Percentiles rank a stretch among this genome's conserved stretches.
Evolutionary conservation across 345 rosid genomes (phyloP).

Genomic region (Sonneratia alba): DNA sequence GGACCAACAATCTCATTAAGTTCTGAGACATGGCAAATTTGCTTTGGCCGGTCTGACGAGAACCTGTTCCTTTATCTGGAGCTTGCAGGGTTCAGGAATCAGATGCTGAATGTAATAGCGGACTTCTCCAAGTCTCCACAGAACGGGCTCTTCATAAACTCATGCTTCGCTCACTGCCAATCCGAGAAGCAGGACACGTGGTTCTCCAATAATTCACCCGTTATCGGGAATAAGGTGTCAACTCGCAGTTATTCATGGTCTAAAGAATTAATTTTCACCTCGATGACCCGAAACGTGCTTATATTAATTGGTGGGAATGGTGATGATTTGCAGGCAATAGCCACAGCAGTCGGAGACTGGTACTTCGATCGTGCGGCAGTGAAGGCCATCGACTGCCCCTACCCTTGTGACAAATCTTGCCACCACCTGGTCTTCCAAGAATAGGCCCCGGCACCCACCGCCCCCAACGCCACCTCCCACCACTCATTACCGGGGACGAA

Average conservation of each 20-base stretch:
- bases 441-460: not conserved
- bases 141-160: conserved; percentile 80
- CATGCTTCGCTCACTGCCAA: conserved; percentile 96
- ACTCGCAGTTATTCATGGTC: not conserved
- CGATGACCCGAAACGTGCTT: conserved; percentile 72
- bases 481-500: not conserved
- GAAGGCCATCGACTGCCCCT: conserved; percentile 68
- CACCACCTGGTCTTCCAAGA: conserved; percentile 68
- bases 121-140: conserved; percentile 59
- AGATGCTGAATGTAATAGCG: conserved; percentile 56
- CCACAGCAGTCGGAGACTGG: conserved; percentile 93
- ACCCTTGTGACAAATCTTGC: conserved; percentile 86
- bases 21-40: not conserved
- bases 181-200: conserved; percentile 94
- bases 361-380: conserved; percentile 60
- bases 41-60: not conserved
- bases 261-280: conserved; percentile 24
- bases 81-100: conserved; percentile 61
- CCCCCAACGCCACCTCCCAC: no score
- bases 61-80: not conserved
- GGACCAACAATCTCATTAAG: not conserved
- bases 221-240: conserved; percentile 55
- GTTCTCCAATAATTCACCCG: conserved; percentile 87
- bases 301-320: not conserved
- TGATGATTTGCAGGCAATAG: conserved; percentile 54